Percentiles rank a stretch among this genome's conserved stretches.
Evolutionary conservation across 768 basidiomycete species (phyloP).

Genomic region (Pleurotus djamor): DNA sequence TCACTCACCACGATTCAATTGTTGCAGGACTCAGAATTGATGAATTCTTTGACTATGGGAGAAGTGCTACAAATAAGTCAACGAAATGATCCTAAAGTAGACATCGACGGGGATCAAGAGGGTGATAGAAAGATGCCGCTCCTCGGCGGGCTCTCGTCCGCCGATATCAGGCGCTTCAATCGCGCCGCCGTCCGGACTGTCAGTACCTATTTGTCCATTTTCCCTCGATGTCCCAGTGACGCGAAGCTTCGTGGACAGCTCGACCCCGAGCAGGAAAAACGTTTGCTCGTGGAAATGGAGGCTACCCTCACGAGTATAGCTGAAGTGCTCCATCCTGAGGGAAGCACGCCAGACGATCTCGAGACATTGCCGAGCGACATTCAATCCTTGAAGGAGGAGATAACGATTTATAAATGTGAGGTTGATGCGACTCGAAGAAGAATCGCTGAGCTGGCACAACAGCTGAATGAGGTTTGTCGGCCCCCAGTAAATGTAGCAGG

Average conservation of each 20-base stretch:
- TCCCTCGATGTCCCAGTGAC: too few relatives aligned
- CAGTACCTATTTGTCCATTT: too few relatives aligned
- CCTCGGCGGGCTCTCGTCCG: background rate
- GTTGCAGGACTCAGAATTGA: too few relatives aligned
- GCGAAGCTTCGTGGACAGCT: background rate
- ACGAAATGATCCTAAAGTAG: background rate
- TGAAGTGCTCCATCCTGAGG: background rate
- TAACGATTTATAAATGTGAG: background rate
- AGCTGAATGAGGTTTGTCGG: conserved; percentile 11
- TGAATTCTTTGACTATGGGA: background rate
- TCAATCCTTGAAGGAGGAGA: background rate
- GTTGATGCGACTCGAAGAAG: background rate
- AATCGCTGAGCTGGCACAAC: background rate
- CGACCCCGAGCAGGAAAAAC: background rate
- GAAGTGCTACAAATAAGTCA: background rate
- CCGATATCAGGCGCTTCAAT: conserved; percentile 1
- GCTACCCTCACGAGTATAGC: background rate
- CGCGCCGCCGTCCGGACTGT: background rate
- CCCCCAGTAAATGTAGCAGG: background rate
- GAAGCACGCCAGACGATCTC: background rate
- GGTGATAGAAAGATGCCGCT: background rate
- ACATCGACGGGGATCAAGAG: background rate
- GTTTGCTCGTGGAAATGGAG: background rate
- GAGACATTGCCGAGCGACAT: background rate
- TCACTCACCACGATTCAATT: too few relatives aligned